phyloP scores from a whole-genome alignment of 345 rosid genomes.

The Atalantia buxifolia region DNA sequence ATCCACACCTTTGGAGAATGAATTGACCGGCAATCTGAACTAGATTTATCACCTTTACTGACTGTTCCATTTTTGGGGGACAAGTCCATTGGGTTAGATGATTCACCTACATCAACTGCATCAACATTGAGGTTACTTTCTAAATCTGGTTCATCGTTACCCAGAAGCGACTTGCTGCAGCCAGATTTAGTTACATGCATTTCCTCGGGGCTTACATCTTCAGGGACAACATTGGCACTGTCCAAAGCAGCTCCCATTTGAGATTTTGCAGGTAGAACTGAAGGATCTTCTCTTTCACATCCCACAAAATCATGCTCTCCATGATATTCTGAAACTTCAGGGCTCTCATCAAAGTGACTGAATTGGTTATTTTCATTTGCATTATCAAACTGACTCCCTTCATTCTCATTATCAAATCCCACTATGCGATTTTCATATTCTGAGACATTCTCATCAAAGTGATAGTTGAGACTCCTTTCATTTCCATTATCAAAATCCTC shows the following conservation, averaged over 20 bases:
- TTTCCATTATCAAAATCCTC: conserved; percentile 18
- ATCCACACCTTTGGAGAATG: conserved; percentile 38
- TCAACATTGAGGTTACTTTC: conserved; percentile 13
- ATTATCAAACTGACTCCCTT: conserved; percentile 20
- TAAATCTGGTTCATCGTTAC: conserved; percentile 17
- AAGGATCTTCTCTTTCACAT: conserved; percentile 30
- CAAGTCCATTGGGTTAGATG: conserved; percentile 9
- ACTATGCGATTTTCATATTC: conserved; percentile 10
- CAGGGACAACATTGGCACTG: conserved; percentile 18
- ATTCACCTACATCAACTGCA: conserved; percentile 16
- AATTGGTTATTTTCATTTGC: conserved; percentile 22
- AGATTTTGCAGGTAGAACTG: conserved; percentile 24
- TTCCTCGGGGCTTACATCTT: conserved; percentile 21
- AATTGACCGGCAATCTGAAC: conserved; percentile 10
- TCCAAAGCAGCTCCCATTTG: conserved; percentile 22
- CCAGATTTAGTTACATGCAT: conserved; percentile 22
- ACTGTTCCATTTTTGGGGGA: conserved; percentile 10
- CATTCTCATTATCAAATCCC: conserved; percentile 19
- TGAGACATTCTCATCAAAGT: conserved; percentile 24
- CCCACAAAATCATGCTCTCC: conserved; percentile 21
- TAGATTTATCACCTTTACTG: conserved; percentile 8
- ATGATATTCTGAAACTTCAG: conserved; percentile 37
- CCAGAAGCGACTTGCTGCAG: conserved; percentile 6
- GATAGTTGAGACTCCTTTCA: conserved; percentile 15
- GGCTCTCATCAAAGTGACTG: conserved; percentile 44